Percentiles rank a stretch among this genome's conserved stretches.
phyloP scores from a whole-genome alignment of 768 basidiomycete genomes.

The Hydnum rufescens region DNA sequence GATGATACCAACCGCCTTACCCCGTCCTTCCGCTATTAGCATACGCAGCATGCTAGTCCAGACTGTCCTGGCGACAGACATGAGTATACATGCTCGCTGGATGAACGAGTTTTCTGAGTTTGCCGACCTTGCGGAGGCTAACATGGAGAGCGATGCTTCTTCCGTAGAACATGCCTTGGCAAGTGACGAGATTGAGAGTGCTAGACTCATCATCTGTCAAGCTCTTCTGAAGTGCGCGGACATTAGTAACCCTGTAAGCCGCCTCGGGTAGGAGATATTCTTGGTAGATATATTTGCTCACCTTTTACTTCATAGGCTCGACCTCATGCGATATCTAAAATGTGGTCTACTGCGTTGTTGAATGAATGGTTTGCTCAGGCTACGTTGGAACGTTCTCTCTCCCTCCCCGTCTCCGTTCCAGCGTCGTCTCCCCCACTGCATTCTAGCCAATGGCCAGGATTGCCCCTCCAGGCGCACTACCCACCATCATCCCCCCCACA shows the following conservation, averaged over 20 bases:
- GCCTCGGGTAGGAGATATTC: background rate
- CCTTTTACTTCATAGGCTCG: slow-evolving; percentile 39
- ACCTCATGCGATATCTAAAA: slow-evolving; percentile 74
- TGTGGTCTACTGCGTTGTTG: slow-evolving; percentile 80
- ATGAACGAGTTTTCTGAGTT: slow-evolving; percentile 41
- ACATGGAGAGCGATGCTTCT: too few relatives aligned
- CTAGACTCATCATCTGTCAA: slow-evolving; percentile 51
- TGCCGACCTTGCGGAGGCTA: slow-evolving; percentile 15
- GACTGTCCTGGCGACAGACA: slow-evolving; percentile 83
- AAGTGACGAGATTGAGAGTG: slow-evolving; percentile 7
- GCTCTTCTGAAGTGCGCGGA: slow-evolving; percentile 93
- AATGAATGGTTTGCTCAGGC: slow-evolving; percentile 87
- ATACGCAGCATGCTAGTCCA: slow-evolving; percentile 62
- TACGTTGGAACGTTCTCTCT: slow-evolving; percentile 58
- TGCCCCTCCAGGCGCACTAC: background rate
- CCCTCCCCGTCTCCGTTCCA: slow-evolving; percentile 40
- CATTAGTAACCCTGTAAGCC: slow-evolving; percentile 89
- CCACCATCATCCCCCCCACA: background rate
- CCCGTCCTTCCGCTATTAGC: background rate
- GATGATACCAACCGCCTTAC: background rate
- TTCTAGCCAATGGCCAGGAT: background rate
- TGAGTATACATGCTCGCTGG: slow-evolving; percentile 76
- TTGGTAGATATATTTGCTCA: background rate
- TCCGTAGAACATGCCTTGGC: too few relatives aligned
- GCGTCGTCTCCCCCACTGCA: slow-evolving; percentile 3